Evolutionary conservation across 345 rosid genomes (phyloP), one percentile per base, ranked within the genome.

Genomic region (Eutrema heterophyllum): DNA sequence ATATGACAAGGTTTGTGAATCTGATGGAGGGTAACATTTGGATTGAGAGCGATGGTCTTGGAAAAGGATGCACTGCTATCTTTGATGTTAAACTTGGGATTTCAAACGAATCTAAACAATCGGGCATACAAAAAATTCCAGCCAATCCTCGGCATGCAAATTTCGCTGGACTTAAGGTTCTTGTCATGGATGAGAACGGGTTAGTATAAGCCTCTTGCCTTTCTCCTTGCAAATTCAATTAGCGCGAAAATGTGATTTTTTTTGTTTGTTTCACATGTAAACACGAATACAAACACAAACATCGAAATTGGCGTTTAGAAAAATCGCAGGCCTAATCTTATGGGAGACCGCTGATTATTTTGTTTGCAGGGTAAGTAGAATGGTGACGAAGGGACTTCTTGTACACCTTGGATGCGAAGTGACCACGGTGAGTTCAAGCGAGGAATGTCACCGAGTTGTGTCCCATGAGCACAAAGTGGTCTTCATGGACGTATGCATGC

Each of bases 1-100:
- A 49, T 70, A 45, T 66, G 67, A 70, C 64, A 82, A 96, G 99
- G 87, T 96, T 92, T 80, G 99, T 96, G 60, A 86, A 82, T 88
- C 95, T 96, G 62, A 92, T 96, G 99, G 95, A 82, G 67, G 99
- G 99, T 60, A 88, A 96, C 55, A 88, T 96, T 69, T 92, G 97
- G 99, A 81, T 96, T 61, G 98, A 96, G 76, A 92, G 98, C 15
- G 97, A 92, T 52, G 99, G 99, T 72, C 80, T 88, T 56, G 98
- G 98, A 66, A 90, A 92, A 79, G 99, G 99, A 67, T 96, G 92
- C 74, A 89, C 87, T 1, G 95, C 89, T 35, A 89, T 86, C 72
- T 89, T 96, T 74, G 79, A 86, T 54, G 93, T 89, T 68, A 90
- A 92, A 78, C 95, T 96, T 26, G 88, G 93, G 62, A 82, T 87